Conservation (phyloP, 495 filamentous ascomycete genomes). For the Xylaria scruposa region DNA sequence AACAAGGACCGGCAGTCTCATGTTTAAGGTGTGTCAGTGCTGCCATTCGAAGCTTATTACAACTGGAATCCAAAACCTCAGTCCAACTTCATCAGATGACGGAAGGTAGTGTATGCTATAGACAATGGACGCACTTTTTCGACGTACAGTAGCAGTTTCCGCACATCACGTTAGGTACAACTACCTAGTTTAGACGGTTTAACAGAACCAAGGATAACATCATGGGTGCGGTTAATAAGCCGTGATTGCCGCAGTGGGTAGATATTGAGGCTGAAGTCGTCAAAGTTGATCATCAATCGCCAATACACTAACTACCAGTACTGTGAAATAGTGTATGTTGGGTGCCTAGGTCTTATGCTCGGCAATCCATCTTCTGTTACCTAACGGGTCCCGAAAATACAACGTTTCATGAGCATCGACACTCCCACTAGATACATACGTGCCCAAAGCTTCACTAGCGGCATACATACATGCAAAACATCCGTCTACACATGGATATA, state of each 20-base stretch:
- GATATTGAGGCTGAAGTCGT: conserved; percentile 14
- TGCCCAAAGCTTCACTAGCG: conserved; percentile 15
- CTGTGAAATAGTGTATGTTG: too few relatives aligned
- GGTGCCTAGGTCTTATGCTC: background rate
- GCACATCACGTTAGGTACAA: background rate
- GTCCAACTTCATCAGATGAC: conserved; percentile 13
- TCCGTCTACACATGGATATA: background rate
- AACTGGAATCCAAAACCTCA: background rate
- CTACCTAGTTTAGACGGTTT: background rate
- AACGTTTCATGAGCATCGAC: conserved; percentile 23
- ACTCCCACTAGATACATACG: background rate
- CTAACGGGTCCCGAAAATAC: too few relatives aligned
- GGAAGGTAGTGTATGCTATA: background rate
- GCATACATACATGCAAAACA: conserved; percentile 2
- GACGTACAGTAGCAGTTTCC: background rate
- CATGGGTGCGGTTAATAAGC: background rate
- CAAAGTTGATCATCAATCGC: background rate
- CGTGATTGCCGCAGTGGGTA: conserved; percentile 17
- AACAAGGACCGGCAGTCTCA: conserved; percentile 1
- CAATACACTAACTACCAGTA: background rate
- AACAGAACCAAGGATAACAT: conserved; percentile 1
- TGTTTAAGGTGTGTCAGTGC: conserved; percentile 18
- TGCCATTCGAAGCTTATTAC: conserved; percentile 14
- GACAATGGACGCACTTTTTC: background rate
- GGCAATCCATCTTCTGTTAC: background rate